A percentile compares a stretch with the other conserved stretches of the same genome.
Evolutionary conservation across 805 yeast genomes (phyloP).

Genomic region (Lachancea dasiensis): DNA sequence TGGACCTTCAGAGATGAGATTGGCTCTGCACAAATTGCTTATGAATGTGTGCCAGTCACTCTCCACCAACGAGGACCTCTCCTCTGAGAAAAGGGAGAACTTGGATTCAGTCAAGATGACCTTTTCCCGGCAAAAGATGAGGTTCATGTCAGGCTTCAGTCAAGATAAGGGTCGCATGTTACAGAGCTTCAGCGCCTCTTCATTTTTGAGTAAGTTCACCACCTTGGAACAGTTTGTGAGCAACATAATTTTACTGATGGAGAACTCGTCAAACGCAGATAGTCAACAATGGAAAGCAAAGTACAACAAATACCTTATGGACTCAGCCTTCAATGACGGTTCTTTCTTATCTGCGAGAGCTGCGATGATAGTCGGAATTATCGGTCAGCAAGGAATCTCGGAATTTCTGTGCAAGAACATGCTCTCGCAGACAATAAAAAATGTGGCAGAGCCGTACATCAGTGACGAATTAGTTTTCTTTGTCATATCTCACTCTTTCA

Average conservation of each 20-base stretch:
- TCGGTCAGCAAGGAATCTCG: slow-evolving; percentile 57
- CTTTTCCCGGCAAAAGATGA: slow-evolving; percentile 55
- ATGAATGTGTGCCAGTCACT: slow-evolving; percentile 68
- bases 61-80: slow-evolving; percentile 48
- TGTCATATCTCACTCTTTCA: slow-evolving; percentile 35
- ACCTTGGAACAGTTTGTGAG: slow-evolving; percentile 56
- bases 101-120: slow-evolving; percentile 41
- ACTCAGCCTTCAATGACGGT: slow-evolving; percentile 49
- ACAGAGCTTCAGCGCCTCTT: slow-evolving; percentile 32
- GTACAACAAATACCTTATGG: slow-evolving; percentile 60
- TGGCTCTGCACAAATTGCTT: slow-evolving; percentile 52
- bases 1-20: slow-evolving; percentile 51
- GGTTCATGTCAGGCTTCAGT: slow-evolving; percentile 63
- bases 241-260: slow-evolving; percentile 46
- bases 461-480: slow-evolving; percentile 29
- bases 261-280: slow-evolving; percentile 40
- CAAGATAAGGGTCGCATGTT: slow-evolving; percentile 42
- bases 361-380: slow-evolving; percentile 59
- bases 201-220: slow-evolving; percentile 35
- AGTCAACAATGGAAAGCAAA: slow-evolving; percentile 53
- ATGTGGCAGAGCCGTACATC: slow-evolving; percentile 32
- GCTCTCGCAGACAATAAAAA: slow-evolving; percentile 29
- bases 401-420: slow-evolving; percentile 41
- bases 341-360: slow-evolving; percentile 65
- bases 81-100: slow-evolving; percentile 34